Evolutionary conservation across 306 rosid genomes (phyloP).

Genomic region (Fagus sylvatica): DNA sequence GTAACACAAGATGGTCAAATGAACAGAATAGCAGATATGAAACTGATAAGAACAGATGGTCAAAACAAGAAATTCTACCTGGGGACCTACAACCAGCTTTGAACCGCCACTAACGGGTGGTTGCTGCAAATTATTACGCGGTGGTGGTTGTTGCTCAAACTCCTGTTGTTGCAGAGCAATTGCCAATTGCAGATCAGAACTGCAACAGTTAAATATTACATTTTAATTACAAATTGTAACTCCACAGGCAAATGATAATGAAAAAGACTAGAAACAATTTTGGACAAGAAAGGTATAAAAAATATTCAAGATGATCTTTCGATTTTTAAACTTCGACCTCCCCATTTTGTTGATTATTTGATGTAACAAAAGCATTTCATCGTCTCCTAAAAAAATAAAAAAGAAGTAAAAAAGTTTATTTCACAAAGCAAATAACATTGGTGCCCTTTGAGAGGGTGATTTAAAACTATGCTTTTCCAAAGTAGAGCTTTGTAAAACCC

Average conservation of each 20-base stretch:
- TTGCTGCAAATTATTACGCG: conserved; percentile 59
- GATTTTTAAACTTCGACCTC: not conserved
- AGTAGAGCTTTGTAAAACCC: no score
- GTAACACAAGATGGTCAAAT: no score
- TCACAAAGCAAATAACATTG: not conserved
- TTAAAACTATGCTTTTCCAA: no score
- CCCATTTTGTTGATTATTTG: not conserved
- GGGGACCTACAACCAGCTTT: conserved; percentile 88
- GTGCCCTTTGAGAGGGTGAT: no score
- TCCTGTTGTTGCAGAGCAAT: conserved; percentile 97
- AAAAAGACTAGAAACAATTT: not conserved
- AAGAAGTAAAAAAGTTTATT: not conserved
- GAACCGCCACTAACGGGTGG: conserved; percentile 51
- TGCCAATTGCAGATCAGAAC: conserved; percentile 93
- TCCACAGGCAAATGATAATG: not conserved
- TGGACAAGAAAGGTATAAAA: not conserved
- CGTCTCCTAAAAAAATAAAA: not conserved
- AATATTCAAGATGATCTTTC: not conserved
- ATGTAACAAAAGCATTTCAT: not conserved
- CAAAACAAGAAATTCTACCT: conserved; percentile 49
- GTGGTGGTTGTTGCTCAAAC: conserved; percentile 78
- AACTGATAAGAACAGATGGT: not conserved
- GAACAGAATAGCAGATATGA: no score
- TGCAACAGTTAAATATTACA: conserved; percentile 38
- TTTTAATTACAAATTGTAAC: conserved; percentile 7